Percentiles rank a stretch among this genome's conserved stretches.
Evolutionary conservation across 2,329 filamentous ascomycete species (phyloP).

Genomic region (Gremmenia infestans): DNA sequence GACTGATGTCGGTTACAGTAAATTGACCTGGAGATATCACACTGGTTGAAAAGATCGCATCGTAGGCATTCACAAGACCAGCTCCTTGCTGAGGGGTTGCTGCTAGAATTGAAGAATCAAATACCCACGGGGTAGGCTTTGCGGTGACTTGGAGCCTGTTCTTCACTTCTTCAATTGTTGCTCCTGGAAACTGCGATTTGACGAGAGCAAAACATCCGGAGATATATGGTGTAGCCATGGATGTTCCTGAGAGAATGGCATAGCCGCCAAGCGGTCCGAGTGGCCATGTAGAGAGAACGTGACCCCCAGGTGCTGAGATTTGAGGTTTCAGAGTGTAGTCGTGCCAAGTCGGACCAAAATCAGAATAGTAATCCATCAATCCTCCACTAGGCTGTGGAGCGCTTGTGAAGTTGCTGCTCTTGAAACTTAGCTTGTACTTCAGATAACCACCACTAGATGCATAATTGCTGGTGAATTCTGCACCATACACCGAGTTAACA

Average conservation of each 20-base stretch:
- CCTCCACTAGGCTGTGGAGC: slow-evolving; percentile 11
- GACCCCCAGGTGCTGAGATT: slow-evolving; percentile 32
- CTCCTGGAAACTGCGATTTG: slow-evolving; percentile 30
- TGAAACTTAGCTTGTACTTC: slow-evolving; percentile 12
- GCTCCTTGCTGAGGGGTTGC: slow-evolving; percentile 33
- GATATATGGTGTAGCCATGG: slow-evolving; percentile 35
- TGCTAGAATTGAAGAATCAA: slow-evolving; percentile 27
- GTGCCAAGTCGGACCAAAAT: slow-evolving; percentile 17
- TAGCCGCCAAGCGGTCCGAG: slow-evolving; percentile 30
- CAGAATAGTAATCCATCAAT: slow-evolving; percentile 17
- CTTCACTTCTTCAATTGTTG: slow-evolving; percentile 28
- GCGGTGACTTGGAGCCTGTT: slow-evolving; percentile 30
- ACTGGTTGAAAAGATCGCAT: slow-evolving; percentile 25
- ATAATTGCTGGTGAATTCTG: slow-evolving; percentile 11
- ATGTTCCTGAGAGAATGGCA: slow-evolving; percentile 33
- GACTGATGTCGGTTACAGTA: slow-evolving; percentile 11
- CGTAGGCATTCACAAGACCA: slow-evolving; percentile 32
- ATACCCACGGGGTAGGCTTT: slow-evolving; percentile 25
- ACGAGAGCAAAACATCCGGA: slow-evolving; percentile 33
- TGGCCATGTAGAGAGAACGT: slow-evolving; percentile 34
- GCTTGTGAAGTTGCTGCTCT: slow-evolving; percentile 3
- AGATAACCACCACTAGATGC: slow-evolving; percentile 10
- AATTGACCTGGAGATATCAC: slow-evolving; percentile 24
- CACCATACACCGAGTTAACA: slow-evolving; percentile 8
- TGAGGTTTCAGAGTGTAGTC: slow-evolving; percentile 16